phyloP scores from a whole-genome alignment of 2,329 filamentous ascomycete genomes.

The Chalaropsis ovoidea region DNA sequence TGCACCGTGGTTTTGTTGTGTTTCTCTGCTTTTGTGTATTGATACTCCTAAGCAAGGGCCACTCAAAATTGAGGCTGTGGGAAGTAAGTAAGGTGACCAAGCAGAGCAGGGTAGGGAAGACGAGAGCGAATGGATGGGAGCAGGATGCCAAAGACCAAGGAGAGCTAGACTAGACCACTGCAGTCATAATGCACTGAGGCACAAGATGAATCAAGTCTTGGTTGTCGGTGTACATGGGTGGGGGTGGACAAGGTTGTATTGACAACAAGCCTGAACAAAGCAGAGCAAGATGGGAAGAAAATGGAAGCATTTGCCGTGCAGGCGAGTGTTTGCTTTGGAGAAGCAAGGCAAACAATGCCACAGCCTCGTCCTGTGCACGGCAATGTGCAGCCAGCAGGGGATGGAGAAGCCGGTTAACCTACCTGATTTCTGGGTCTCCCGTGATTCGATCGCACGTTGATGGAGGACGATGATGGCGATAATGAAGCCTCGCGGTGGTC shows the following conservation, averaged over 20 bases:
- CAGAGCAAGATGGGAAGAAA: neutral
- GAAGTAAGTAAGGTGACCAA: conserved; percentile 1
- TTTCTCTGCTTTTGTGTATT: neutral
- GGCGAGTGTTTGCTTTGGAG: neutral
- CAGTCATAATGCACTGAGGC: neutral
- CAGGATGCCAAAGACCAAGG: neutral
- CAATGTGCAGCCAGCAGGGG: neutral
- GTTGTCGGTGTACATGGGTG: conserved; percentile 1
- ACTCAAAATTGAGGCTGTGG: conserved; percentile 10
- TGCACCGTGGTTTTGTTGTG: neutral
- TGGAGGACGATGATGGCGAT: neutral
- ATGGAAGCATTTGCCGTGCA: conserved; percentile 12
- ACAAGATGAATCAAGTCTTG: neutral
- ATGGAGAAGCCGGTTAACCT: neutral
- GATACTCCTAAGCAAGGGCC: conserved; percentile 1
- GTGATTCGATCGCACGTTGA: neutral
- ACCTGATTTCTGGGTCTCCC: neutral
- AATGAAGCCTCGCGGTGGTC: neutral
- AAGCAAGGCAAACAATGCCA: neutral
- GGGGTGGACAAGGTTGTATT: neutral
- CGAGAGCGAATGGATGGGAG: neutral
- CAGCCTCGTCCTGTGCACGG: conserved; percentile 1
- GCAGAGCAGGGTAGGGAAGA: neutral
- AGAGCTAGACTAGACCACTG: neutral
- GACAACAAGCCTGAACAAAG: conserved; percentile 1